phyloP scores from a whole-genome alignment of 192 early-diverging fungal species.

The Gamsiella multidivaricata region DNA sequence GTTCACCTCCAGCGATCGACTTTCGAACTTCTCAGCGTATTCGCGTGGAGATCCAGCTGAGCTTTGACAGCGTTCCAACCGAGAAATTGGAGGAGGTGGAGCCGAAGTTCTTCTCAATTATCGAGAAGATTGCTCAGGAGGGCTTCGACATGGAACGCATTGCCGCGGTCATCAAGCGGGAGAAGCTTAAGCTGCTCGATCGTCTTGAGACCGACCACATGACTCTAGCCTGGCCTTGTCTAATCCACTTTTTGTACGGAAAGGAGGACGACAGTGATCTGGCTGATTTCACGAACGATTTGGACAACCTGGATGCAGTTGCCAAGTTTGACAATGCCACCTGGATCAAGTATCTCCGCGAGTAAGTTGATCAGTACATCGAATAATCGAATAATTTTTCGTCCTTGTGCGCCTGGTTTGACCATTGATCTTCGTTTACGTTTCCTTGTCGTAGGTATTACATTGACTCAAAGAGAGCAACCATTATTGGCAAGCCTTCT shows the following conservation, averaged over 20 bases:
- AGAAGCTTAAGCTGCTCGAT: slow-evolving; percentile 59
- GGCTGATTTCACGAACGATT: slow-evolving; percentile 53
- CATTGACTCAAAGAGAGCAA: slow-evolving; percentile 57
- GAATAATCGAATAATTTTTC: neutral
- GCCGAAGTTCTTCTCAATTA: slow-evolving; percentile 55
- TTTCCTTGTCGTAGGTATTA: too few relatives aligned
- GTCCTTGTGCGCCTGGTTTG: neutral
- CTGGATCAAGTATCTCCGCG: slow-evolving; percentile 61
- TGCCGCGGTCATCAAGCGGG: slow-evolving; percentile 61
- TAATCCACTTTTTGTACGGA: slow-evolving; percentile 66
- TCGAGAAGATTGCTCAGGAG: slow-evolving; percentile 57
- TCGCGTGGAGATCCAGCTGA: slow-evolving; percentile 54
- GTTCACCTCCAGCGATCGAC: slow-evolving; percentile 47
- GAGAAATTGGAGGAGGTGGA: slow-evolving; percentile 63
- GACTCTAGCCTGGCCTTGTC: slow-evolving; percentile 44
- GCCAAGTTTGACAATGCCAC: slow-evolving; percentile 53
- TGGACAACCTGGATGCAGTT: slow-evolving; percentile 56
- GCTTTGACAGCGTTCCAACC: slow-evolving; percentile 64
- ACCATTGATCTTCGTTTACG: slow-evolving; percentile 1
- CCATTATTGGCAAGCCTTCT: slow-evolving; percentile 65
- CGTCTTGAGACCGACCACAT: slow-evolving; percentile 42
- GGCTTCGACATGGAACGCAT: slow-evolving; percentile 71
- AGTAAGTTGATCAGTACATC: slow-evolving; percentile 35
- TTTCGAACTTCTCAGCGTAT: slow-evolving; percentile 60
- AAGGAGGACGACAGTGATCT: slow-evolving; percentile 61